Evolutionary conservation across 768 basidiomycete species (phyloP).

Genomic region (Paxillus rubicundulus): DNA sequence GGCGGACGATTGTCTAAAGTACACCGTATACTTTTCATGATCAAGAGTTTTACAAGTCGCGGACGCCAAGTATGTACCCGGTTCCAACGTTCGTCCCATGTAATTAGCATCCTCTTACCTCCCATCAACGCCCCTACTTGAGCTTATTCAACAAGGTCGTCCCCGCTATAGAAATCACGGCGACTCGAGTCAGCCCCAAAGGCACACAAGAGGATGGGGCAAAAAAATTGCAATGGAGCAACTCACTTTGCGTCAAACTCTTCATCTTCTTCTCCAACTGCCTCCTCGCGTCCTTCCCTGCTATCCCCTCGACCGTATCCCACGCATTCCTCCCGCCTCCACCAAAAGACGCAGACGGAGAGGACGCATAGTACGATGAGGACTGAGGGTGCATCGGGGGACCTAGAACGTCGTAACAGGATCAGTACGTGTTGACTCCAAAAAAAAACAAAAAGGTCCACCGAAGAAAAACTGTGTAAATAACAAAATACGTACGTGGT

Average conservation of each 20-base stretch:
- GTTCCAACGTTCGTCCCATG: too few relatives aligned
- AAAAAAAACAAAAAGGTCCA: not conserved
- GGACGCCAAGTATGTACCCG: too few relatives aligned
- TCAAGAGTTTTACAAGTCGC: too few relatives aligned
- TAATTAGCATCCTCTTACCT: too few relatives aligned
- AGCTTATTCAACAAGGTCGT: constrained; percentile 14
- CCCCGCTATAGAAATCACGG: constrained; percentile 1
- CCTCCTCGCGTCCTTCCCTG: constrained; percentile 47
- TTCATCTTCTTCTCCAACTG: constrained; percentile 50
- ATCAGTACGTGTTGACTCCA: not conserved
- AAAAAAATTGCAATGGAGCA: constrained; percentile 2
- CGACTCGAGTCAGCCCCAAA: not conserved
- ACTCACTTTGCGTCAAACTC: constrained; percentile 53
- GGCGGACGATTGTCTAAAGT: too few relatives aligned
- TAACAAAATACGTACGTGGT: constrained; percentile 34
- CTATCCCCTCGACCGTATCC: constrained; percentile 53
- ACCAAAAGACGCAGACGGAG: constrained; percentile 2
- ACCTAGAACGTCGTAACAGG: constrained; percentile 1
- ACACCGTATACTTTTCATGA: too few relatives aligned
- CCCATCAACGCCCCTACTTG: not conserved
- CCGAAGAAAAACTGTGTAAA: not conserved
- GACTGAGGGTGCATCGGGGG: constrained; percentile 9
- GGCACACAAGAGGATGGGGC: not conserved
- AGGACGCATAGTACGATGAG: constrained; percentile 8
- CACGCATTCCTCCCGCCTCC: constrained; percentile 39